Conservation (phyloP, 352 stramenopile genomes). For the Aphanomyces astaci region DNA sequence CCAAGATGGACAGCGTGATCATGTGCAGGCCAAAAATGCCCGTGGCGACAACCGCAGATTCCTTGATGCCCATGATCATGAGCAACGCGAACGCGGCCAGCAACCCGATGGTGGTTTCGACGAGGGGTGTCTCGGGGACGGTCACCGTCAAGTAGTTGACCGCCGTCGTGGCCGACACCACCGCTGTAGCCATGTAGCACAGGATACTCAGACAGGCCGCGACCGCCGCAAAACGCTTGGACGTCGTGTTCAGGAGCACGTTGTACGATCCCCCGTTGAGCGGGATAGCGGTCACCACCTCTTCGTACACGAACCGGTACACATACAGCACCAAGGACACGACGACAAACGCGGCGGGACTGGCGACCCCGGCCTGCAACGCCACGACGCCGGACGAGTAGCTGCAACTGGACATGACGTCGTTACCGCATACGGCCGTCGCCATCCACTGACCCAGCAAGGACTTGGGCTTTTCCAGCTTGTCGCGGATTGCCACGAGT, state of each 20-base stretch:
- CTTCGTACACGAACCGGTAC: constrained; percentile 84
- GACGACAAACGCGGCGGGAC: constrained; percentile 66
- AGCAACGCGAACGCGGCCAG: constrained; percentile 79
- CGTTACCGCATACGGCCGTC: constrained; percentile 88
- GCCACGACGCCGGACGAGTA: constrained; percentile 68
- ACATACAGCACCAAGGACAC: constrained; percentile 63
- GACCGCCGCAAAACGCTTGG: constrained; percentile 78
- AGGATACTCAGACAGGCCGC: constrained; percentile 86
- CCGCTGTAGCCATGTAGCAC: constrained; percentile 85
- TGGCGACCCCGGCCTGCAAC: constrained; percentile 68
- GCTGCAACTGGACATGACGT: constrained; percentile 83
- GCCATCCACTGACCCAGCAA: constrained; percentile 68
- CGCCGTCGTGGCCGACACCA: constrained; percentile 53
- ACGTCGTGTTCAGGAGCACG: constrained; percentile 89
- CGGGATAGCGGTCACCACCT: constrained; percentile 84
- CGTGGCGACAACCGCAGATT: constrained; percentile 75
- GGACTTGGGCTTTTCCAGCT: constrained; percentile 25
- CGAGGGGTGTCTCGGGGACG: constrained; percentile 34
- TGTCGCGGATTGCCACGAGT: constrained; percentile 20
- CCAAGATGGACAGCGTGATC: constrained; percentile 61
- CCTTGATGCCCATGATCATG: constrained; percentile 75
- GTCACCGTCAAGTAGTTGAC: constrained; percentile 52
- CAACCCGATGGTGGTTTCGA: constrained; percentile 40
- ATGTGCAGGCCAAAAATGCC: constrained; percentile 82
- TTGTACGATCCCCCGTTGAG: constrained; percentile 91